These are phyloP conservation scores for Fusarium chaquense DNA, from an alignment of 2,329 filamentous ascomycete genomes.

Conservation along the genomic window DNA sequence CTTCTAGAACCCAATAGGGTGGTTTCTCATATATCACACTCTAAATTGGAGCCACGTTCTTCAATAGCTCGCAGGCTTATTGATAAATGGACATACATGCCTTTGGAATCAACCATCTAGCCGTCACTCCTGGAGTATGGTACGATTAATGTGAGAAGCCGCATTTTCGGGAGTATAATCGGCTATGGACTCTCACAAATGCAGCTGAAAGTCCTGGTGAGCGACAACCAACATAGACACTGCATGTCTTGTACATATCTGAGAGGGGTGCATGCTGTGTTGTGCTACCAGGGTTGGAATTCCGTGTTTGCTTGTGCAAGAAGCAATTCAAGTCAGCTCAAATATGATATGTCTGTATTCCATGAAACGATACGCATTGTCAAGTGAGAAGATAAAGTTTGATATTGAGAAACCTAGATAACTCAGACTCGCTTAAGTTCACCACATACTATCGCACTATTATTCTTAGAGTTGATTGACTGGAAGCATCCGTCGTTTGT, in stretches of 20 bases:
- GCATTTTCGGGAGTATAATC: neutral
- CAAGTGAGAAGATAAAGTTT: neutral
- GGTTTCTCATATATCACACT: neutral
- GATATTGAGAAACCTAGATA: neutral
- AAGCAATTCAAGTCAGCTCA: conserved; percentile 17
- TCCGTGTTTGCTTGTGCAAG: conserved; percentile 4
- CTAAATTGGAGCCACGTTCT: neutral
- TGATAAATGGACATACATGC: conserved; percentile 6
- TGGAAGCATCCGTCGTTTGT: neutral
- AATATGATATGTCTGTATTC: conserved; percentile 7
- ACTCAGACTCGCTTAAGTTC: neutral
- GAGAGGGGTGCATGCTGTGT: conserved; percentile 18
- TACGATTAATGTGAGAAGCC: neutral
- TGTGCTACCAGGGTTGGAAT: conserved; percentile 12
- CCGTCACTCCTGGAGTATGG: conserved; percentile 5
- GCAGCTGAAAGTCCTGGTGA: neutral
- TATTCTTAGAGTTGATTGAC: neutral
- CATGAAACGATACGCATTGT: neutral
- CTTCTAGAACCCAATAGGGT: too few relatives aligned
- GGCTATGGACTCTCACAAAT: neutral
- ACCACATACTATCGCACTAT: too few relatives aligned
- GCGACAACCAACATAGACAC: conserved; percentile 3
- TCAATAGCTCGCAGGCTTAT: neutral
- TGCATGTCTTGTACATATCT: neutral
- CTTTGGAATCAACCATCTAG: conserved; percentile 2